A percentile compares a stretch with the other conserved stretches of the same genome.
Conservation (phyloP, 2,329 filamentous ascomycete genomes). For the Zarea fungicola region DNA sequence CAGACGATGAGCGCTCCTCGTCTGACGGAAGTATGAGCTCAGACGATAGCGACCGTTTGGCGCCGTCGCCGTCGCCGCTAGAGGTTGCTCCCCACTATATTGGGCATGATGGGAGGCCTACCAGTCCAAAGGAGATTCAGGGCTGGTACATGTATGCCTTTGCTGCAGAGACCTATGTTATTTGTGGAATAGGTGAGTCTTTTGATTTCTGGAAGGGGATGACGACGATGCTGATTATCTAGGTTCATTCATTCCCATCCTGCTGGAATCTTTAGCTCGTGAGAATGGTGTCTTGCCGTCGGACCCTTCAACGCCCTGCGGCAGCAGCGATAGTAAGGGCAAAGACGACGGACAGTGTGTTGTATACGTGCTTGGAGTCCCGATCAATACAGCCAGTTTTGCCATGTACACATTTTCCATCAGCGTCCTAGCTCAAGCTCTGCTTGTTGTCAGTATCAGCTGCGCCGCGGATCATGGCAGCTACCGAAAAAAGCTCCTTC, state of each 20-base stretch:
- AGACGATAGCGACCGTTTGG: slow-evolving; percentile 32
- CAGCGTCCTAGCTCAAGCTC: slow-evolving; percentile 80
- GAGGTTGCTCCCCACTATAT: slow-evolving; percentile 58
- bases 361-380: slow-evolving; percentile 71
- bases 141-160: slow-evolving; percentile 98
- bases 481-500: slow-evolving; percentile 81
- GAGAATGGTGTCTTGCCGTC: slow-evolving; percentile 84
- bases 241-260: slow-evolving; percentile 94
- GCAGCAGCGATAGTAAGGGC: slow-evolving; percentile 51
- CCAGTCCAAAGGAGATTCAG: slow-evolving; percentile 77
- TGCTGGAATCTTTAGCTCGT: slow-evolving; percentile 86
- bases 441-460: slow-evolving; percentile 93
- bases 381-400: slow-evolving; percentile 94
- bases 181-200: slow-evolving; percentile 68
- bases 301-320: slow-evolving; percentile 72
- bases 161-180: slow-evolving; percentile 92
- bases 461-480: slow-evolving; percentile 91
- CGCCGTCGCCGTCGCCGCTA: slow-evolving; percentile 26
- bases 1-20: slow-evolving; percentile 62
- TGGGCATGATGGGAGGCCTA: slow-evolving; percentile 84
- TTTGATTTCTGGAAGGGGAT: not conserved
- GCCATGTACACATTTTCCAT: slow-evolving; percentile 98
- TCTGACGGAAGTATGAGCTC: slow-evolving; percentile 32
- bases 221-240: slow-evolving; percentile 9
- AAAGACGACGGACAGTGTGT: slow-evolving; percentile 66